Conservation (phyloP, 192 early-diverging fungal genomes). For the Rhizophagus clarus region DNA sequence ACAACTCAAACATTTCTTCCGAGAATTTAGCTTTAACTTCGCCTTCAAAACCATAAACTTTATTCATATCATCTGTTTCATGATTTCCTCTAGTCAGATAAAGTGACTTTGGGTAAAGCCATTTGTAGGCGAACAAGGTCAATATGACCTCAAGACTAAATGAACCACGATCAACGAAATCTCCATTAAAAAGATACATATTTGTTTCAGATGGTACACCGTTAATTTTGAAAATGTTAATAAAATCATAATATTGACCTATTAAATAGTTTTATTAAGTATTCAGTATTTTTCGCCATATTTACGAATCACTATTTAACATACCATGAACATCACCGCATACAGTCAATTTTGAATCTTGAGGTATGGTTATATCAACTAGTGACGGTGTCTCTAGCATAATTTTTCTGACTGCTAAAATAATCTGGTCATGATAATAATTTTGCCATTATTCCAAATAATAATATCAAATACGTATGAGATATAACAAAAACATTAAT, state of each 20-base stretch:
- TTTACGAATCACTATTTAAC: not conserved
- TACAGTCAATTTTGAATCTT: constrained; percentile 77
- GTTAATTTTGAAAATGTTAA: constrained; percentile 93
- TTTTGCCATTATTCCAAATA: not conserved
- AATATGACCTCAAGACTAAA: constrained; percentile 97
- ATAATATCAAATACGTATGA: not conserved
- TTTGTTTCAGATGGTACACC: constrained; percentile 83
- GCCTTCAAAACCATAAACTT: constrained; percentile 98
- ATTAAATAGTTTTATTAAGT: not conserved
- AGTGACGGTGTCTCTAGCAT: constrained; percentile 80
- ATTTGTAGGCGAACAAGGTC: constrained; percentile 88
- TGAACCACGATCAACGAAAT: constrained; percentile 98
- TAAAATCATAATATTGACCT: constrained; percentile 96
- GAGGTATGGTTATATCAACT: constrained; percentile 83
- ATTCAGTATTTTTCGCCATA: not conserved
- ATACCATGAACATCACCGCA: constrained; percentile 96
- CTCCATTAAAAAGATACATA: constrained; percentile 95
- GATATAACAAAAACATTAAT: not conserved
- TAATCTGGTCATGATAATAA: constrained; percentile 51
- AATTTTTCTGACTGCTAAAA: constrained; percentile 72
- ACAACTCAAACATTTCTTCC: constrained; percentile 90
- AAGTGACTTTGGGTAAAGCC: constrained; percentile 82
- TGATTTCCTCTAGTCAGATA: constrained; percentile 96
- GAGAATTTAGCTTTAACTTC: constrained; percentile 95
- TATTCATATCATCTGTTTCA: constrained; percentile 98